Percentiles rank a stretch among this genome's conserved stretches.
These are phyloP conservation scores for Grosmannia clavigera DNA, from an alignment of 2,329 filamentous ascomycete genomes.

Conservation along the genomic window DNA sequence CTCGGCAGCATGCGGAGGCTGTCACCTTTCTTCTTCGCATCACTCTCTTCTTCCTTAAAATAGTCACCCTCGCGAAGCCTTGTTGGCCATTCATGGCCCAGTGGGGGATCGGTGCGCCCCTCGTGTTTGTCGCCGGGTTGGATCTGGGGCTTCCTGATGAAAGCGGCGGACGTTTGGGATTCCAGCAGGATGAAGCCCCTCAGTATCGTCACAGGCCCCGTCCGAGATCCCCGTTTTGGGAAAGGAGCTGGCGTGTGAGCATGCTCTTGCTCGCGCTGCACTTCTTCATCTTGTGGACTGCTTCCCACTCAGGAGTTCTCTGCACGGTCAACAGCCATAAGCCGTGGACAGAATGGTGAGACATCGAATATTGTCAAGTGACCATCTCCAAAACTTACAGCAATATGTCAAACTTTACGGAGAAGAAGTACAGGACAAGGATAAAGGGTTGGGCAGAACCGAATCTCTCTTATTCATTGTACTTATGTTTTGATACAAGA, in stretches of 20 bases:
- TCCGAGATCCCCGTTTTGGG: conserved; percentile 8
- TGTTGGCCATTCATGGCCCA: conserved; percentile 64
- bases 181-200: not conserved
- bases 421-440: not conserved
- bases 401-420: too few relatives aligned
- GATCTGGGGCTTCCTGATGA: conserved; percentile 39
- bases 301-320: conserved; percentile 19
- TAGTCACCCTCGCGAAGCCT: conserved; percentile 49
- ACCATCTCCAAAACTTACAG: too few relatives aligned
- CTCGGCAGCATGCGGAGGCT: conserved; percentile 17
- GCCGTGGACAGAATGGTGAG: conserved; percentile 13
- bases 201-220: not conserved
- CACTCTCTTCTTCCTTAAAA: conserved; percentile 54
- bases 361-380: not conserved
- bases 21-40: conserved; percentile 36
- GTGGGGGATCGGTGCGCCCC: conserved; percentile 49
- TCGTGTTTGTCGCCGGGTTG: conserved; percentile 56
- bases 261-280: conserved; percentile 22
- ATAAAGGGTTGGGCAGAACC: not conserved
- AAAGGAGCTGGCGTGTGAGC: conserved; percentile 23
- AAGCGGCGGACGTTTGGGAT: not conserved
- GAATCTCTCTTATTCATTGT: too few relatives aligned
- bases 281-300: conserved; percentile 20
- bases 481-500: too few relatives aligned
- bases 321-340: conserved; percentile 16